Evolutionary conservation across 2,329 filamentous ascomycete genomes (phyloP).

Genomic region (Pestalotiopsis sp.): DNA sequence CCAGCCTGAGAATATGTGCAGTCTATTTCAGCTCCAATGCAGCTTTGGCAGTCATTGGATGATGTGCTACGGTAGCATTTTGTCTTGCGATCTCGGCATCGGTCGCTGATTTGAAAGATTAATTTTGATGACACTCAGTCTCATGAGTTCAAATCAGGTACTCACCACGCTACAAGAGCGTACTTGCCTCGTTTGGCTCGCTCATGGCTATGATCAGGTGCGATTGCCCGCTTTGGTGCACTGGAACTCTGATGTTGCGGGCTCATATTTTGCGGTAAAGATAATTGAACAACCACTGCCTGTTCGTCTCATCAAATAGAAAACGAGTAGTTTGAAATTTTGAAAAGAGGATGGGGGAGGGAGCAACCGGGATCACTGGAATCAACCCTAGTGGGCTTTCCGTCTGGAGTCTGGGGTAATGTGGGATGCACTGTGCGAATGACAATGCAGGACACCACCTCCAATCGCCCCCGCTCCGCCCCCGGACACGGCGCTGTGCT

Average conservation of each 20-base stretch:
- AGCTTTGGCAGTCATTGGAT: not conserved
- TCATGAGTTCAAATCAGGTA: not conserved
- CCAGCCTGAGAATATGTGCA: not conserved
- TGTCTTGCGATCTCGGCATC: not conserved
- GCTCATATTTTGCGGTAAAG: not conserved
- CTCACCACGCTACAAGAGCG: not conserved
- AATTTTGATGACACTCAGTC: not conserved
- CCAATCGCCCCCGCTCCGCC: too few relatives aligned
- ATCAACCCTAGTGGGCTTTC: too few relatives aligned
- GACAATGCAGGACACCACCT: too few relatives aligned
- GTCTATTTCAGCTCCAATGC: not conserved
- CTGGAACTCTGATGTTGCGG: not conserved
- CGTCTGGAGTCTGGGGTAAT: too few relatives aligned
- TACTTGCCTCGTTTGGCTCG: slow-evolving; percentile 3
- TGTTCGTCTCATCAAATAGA: not conserved
- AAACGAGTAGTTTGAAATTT: not conserved
- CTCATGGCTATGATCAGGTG: not conserved
- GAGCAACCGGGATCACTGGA: not conserved
- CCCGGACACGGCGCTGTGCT: too few relatives aligned
- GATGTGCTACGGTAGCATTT: not conserved
- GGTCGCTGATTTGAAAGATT: not conserved
- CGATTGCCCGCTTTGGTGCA: not conserved
- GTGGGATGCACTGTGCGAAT: too few relatives aligned
- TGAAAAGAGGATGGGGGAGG: not conserved
- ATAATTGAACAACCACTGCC: not conserved